Evolutionary conservation across 331 rosid species (phyloP), one percentile per base, ranked within the genome.

Genomic region (Acacia concinna): DNA sequence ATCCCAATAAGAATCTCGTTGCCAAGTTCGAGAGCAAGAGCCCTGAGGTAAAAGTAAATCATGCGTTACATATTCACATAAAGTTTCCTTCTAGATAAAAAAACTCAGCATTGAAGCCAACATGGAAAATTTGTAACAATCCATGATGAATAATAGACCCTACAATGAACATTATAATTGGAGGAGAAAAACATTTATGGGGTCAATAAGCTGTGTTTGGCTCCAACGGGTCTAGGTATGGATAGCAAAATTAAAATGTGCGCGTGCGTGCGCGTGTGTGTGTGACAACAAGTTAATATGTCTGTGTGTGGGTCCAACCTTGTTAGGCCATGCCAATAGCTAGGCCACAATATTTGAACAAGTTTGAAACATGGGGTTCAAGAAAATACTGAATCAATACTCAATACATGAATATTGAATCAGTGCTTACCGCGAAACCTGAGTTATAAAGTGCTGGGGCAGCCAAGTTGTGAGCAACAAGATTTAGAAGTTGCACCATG

Each of bases 1-100:
- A 78, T 89, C 81, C 91, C 98, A 90, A 88, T 93, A 91, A 68
- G 98, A 96, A 84, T 90, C 92, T 78, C 99, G 85, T 84, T 93
- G 98, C 99, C 99, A 96, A 85, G 91, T 93, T 72, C 99, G 90
- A 68, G 99, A 96, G 88, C 97, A 90, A 76, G 99, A 96, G 80
- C 97, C 98, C 99, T 96, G 86, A 76, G 81, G 63, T 43, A 78
- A 77, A 23, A 68, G 35, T 6, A 37, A 47, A 59, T 31, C 62
- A 30, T 64, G 44, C 25, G 75, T 54, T 14, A 75, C 25, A 72
- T 57, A 44, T 51, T 54, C n/a, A 59, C 49, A 78, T 46, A 21
- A 74, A 70, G 52, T 78, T 65, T 57, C 81, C 72, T 41, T 46
- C 67, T 25, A 73, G 40, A 68, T 3, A 54, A 54, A 62, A 62